Conservation (phyloP, 1,139 yeast genomes). For the Pichia kudriavzevii region DNA sequence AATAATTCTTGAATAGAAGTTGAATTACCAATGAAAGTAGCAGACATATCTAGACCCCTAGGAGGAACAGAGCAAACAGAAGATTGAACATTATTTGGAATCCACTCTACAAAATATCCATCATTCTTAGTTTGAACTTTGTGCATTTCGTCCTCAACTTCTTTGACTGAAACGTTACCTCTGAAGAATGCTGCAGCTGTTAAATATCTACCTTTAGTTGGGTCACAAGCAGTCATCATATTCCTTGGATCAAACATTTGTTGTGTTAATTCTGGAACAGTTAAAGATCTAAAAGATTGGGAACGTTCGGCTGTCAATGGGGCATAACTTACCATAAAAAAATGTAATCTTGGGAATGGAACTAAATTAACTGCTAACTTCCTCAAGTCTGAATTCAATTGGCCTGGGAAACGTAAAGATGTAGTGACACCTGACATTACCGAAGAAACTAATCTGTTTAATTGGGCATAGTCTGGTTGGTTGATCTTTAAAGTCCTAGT, state of each 20-base stretch:
- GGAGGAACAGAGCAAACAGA: conserved; percentile 91
- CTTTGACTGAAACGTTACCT: conserved; percentile 86
- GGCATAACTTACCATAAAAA: conserved; percentile 92
- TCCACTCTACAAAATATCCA: conserved; percentile 88
- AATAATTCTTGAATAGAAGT: conserved; percentile 88
- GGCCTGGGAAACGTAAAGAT: conserved; percentile 89
- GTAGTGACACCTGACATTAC: conserved; percentile 93
- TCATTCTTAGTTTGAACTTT: conserved; percentile 77
- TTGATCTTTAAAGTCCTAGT: conserved; percentile 74
- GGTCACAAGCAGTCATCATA: conserved; percentile 95
- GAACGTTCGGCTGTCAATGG: conserved; percentile 79
- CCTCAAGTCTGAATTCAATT: conserved; percentile 83
- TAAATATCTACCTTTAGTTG: conserved; percentile 81
- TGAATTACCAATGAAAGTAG: conserved; percentile 87
- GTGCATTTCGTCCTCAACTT: conserved; percentile 89
- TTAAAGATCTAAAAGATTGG: conserved; percentile 71
- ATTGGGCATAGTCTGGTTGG: conserved; percentile 70
- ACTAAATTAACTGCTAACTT: conserved; percentile 88
- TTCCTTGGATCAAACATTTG: conserved; percentile 88
- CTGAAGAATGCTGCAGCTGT: conserved; percentile 94
- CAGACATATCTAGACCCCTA: conserved; percentile 76
- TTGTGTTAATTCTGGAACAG: conserved; percentile 87
- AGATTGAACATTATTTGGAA: conserved; percentile 92
- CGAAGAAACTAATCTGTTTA: conserved; percentile 74
- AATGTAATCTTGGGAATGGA: conserved; percentile 91